phyloP scores from a whole-genome alignment of 2,329 filamentous ascomycete species.

The Ophiostoma populinum region DNA sequence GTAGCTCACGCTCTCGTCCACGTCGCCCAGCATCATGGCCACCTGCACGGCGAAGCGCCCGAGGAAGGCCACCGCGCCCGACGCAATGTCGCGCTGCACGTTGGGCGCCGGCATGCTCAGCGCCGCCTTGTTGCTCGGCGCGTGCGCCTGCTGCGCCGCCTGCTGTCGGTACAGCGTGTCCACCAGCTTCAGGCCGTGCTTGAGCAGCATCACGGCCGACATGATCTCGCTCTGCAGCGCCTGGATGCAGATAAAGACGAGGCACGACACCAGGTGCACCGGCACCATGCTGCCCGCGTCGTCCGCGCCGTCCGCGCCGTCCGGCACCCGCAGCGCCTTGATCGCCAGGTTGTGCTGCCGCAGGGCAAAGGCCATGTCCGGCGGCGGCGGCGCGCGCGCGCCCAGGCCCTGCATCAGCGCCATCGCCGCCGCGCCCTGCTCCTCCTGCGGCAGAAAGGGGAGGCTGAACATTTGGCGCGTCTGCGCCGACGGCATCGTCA shows the following conservation, averaged over 20 bases:
- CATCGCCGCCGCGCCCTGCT: neutral
- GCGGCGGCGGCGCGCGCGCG: neutral
- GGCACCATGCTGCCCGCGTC: conserved; percentile 1
- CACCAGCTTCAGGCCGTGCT: conserved; percentile 6
- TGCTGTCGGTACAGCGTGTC: conserved; percentile 1
- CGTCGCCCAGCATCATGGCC: conserved; percentile 5
- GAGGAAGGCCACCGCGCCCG: conserved; percentile 6
- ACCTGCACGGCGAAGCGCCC: conserved; percentile 8
- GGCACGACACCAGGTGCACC: conserved; percentile 8
- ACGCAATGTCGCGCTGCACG: neutral
- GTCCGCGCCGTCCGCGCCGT: neutral
- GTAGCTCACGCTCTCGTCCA: neutral
- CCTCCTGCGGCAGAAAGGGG: no score
- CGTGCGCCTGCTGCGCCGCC: no score
- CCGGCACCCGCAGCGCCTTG: neutral
- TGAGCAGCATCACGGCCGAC: conserved; percentile 8
- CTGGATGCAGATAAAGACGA: conserved; percentile 9
- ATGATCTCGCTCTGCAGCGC: conserved; percentile 7
- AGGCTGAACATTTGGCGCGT: no score
- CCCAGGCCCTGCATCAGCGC: neutral
- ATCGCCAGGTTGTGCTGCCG: conserved; percentile 7
- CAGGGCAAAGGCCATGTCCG: conserved; percentile 1
- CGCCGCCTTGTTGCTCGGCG: neutral
- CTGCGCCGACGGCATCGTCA: neutral
- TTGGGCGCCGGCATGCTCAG: neutral